Evolutionary conservation across 1,284 basidiomycete species (phyloP).

Genomic region (Phylloboletellus chloephorus): DNA sequence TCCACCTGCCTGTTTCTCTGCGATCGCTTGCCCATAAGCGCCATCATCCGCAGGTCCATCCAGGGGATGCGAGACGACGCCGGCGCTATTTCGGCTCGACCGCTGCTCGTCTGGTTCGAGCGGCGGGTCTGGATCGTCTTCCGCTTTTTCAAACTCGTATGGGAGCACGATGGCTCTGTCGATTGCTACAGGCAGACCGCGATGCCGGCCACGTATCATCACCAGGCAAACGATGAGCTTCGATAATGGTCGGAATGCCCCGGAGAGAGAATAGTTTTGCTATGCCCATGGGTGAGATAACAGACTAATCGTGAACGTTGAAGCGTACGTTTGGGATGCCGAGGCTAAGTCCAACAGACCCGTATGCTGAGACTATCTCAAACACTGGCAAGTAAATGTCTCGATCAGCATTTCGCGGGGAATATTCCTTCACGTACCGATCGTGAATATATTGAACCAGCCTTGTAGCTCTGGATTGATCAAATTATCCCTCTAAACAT

Average conservation of each 20-base stretch:
- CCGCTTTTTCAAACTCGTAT: constrained; percentile 40
- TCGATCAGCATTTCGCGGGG: constrained; percentile 1
- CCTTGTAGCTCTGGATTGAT: constrained; percentile 44
- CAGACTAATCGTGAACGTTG: background rate
- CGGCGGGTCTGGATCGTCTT: constrained; percentile 12
- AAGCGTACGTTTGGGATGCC: constrained; percentile 54
- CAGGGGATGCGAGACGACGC: background rate
- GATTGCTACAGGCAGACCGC: constrained; percentile 84
- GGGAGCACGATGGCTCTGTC: constrained; percentile 83
- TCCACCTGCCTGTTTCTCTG: background rate
- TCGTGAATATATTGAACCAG: constrained; percentile 79
- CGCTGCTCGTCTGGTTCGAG: constrained; percentile 12
- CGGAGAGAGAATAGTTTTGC: constrained; percentile 77
- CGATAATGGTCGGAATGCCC: constrained; percentile 73
- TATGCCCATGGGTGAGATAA: constrained; percentile 24
- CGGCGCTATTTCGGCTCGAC: constrained; percentile 6
- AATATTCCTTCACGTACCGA: constrained; percentile 43
- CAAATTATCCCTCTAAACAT: constrained; percentile 50
- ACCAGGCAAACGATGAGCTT: constrained; percentile 84
- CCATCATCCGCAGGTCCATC: background rate
- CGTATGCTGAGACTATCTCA: constrained; percentile 88
- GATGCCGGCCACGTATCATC: constrained; percentile 92
- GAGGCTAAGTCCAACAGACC: constrained; percentile 81
- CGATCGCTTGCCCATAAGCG: background rate
- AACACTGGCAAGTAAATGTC: constrained; percentile 49